Evolutionary conservation across 805 yeast genomes (phyloP).

Genomic region (Pichia cabralensis): DNA sequence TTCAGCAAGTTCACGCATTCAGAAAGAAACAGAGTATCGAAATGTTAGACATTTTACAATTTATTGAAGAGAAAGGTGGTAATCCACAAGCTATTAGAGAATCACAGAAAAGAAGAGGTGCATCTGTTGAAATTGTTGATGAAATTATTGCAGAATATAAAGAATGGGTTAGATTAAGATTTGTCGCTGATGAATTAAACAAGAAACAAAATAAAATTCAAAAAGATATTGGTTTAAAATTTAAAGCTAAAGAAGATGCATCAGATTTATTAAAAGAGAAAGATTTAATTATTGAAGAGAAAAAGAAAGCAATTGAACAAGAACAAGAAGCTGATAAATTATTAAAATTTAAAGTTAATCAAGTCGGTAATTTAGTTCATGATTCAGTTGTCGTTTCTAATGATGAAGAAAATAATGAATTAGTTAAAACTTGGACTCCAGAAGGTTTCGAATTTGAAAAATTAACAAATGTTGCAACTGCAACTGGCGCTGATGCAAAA

Average conservation of each 20-base stretch:
- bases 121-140: conserved; percentile 87
- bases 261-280: conserved; percentile 71
- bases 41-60: conserved; percentile 89
- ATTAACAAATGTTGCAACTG: conserved; percentile 60
- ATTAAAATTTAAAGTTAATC: conserved; percentile 73
- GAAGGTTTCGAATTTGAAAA: conserved; percentile 41
- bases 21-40: too few relatives aligned
- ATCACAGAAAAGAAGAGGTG: conserved; percentile 93
- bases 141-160: conserved; percentile 88
- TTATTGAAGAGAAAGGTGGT: conserved; percentile 95
- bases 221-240: conserved; percentile 86
- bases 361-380: conserved; percentile 91
- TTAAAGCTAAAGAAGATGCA: conserved; percentile 93
- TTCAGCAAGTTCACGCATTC: too few relatives aligned
- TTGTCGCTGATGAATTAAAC: conserved; percentile 84
- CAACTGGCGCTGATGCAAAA: conserved; percentile 63
- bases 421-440: conserved; percentile 84
- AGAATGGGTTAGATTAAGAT: conserved; percentile 84
- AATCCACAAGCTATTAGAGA: conserved; percentile 79
- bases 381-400: conserved; percentile 78
- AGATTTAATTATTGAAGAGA: conserved; percentile 61
- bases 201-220: conserved; percentile 82
- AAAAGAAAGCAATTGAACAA: conserved; percentile 49
- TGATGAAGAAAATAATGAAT: conserved; percentile 85
- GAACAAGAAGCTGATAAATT: conserved; percentile 76